phyloP scores from a whole-genome alignment of 306 rosid genomes.

The Cucumis melo region DNA sequence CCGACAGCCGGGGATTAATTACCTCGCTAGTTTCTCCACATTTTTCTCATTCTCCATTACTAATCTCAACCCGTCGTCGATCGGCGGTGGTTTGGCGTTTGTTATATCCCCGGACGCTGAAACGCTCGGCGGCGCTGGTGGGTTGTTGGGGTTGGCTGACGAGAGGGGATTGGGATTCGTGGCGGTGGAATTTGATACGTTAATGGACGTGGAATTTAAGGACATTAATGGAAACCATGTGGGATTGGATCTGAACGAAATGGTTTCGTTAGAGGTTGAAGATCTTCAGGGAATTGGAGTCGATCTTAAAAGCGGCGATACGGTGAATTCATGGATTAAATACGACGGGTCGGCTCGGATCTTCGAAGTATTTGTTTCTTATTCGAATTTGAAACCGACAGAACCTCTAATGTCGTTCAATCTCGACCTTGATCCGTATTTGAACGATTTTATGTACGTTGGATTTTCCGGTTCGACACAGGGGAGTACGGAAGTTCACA shows the following conservation, averaged over 20 bases:
- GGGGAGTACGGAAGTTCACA: constrained; percentile 85
- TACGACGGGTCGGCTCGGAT: constrained; percentile 45
- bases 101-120: constrained; percentile 54
- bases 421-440: constrained; percentile 54
- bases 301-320: constrained; percentile 77
- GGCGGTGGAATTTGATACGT: constrained; percentile 91
- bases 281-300: constrained; percentile 45
- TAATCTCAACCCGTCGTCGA: constrained; percentile 78
- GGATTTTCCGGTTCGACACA: constrained; percentile 96
- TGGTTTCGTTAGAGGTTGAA: constrained; percentile 43
- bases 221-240: constrained; percentile 95
- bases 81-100: constrained; percentile 89
- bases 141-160: constrained; percentile 45
- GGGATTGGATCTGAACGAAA: constrained; percentile 71
- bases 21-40: constrained; percentile 62
- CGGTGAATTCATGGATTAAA: constrained; percentile 83
- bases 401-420: constrained; percentile 48
- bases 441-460: constrained; percentile 80
- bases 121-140: constrained; percentile 57
- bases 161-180: constrained; percentile 22
- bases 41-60: constrained; percentile 69
- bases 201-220: constrained; percentile 77
- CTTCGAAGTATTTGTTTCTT: constrained; percentile 59
- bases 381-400: constrained; percentile 75
- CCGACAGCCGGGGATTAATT: constrained; percentile 31